Base-by-base conservation (phyloP, 2,329 filamentous ascomycete species). In the Aspergillus sp. region DNA sequence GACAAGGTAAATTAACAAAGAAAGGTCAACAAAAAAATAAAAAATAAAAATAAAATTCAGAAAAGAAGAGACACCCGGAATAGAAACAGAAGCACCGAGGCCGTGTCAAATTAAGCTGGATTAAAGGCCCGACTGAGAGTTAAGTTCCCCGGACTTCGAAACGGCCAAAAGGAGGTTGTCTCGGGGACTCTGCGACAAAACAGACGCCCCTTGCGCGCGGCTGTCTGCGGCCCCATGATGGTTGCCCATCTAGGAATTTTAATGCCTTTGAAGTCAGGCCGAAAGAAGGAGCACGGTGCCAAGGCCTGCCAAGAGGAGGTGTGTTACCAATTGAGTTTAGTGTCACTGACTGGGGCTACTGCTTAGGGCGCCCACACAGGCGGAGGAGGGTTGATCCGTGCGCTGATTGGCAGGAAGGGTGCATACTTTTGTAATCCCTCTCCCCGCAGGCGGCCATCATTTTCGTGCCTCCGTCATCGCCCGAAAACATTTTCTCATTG, bases 121-220 rank as follows among this genome's bases (percentile, higher is more conserved):
- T 44, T 41, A 47, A 54, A 48, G 35, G 10, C 37, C 37, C 25
- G 17, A 33, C n/a, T 30, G 25, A 30, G 23, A 33, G 20, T 22
- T 20, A 53, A 55, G 53, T 55, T 61, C 61, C 60, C 58, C 61
- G 53, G 57, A 61, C 53, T 56, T 50, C 49, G 47, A 52, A 50
- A 58, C 55, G 51, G 43, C 47, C 54, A 57, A 65, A 65, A 65
- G 64, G 63, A 63, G 61, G 57, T 63, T 39, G 41, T 39, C 46
- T 52, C 48, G 19, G 15, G 37, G 37, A 39, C 37, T 39, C 37
- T 39, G 37, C 37, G 37, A 39, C 51, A 47, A 61, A 62, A 62
- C 62, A 67, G 63, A 63, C 65, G 65, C 65, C 58, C 60, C 63
- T 66, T 64, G 59, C 63, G 64, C 65, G 65, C 65, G 65, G 56